Evolutionary conservation across 352 stramenopile genomes (phyloP).

Genomic region (Globisporangium sylvaticum): DNA sequence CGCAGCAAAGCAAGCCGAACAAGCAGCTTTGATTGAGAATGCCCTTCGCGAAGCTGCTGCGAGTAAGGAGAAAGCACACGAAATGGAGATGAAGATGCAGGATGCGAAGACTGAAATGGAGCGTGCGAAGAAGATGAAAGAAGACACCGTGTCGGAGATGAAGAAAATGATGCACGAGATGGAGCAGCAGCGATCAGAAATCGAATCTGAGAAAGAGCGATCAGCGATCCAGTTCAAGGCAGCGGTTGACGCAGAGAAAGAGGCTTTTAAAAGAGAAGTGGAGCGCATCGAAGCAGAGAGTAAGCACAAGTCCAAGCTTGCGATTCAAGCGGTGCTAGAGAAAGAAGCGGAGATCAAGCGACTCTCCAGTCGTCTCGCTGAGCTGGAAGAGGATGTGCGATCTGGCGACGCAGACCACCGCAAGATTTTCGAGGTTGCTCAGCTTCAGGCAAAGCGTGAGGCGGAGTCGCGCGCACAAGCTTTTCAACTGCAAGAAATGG

Average conservation of each 20-base stretch:
- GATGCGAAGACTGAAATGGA: conserved; percentile 50
- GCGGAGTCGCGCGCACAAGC: conserved; percentile 55
- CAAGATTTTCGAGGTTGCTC: conserved; percentile 86
- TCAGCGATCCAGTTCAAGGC: conserved; percentile 18
- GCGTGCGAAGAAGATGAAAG: conserved; percentile 45
- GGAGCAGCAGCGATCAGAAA: conserved; percentile 17
- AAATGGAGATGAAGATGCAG: conserved; percentile 54
- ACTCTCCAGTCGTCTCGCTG: conserved; percentile 45
- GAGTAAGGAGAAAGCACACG: conserved; percentile 35
- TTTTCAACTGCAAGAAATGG: conserved; percentile 49
- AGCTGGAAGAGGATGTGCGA: conserved; percentile 83
- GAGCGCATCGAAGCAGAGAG: conserved; percentile 71
- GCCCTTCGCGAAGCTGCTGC: conserved; percentile 52
- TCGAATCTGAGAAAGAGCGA: conserved; percentile 11
- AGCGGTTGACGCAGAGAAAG: conserved; percentile 35
- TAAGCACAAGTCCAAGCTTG: conserved; percentile 86
- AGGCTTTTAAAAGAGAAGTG: conserved; percentile 45
- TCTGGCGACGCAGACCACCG: conserved; percentile 80
- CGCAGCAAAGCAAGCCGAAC: conserved; percentile 73
- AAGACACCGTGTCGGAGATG: conserved; percentile 40
- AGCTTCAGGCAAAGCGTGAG: conserved; percentile 81
- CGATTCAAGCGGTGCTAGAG: conserved; percentile 68
- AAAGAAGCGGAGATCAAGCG: conserved; percentile 75
- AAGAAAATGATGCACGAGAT: conserved; percentile 47
- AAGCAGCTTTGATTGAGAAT: conserved; percentile 68